These are phyloP conservation scores for Daldinia loculata DNA, from an alignment of 495 filamentous ascomycete genomes.

Conservation along the genomic window DNA sequence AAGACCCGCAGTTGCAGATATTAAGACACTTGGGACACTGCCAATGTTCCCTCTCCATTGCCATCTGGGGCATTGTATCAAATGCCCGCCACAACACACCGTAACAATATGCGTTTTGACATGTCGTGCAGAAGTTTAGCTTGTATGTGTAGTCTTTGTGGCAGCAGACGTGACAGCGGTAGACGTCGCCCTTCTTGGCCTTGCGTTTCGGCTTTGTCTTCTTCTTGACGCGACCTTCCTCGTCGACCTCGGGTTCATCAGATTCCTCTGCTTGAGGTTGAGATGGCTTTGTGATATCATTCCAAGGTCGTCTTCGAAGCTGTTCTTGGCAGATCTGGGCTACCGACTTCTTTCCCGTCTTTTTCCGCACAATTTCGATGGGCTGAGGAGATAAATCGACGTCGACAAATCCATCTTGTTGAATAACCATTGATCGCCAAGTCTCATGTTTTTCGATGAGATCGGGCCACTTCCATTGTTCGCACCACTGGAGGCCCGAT, in stretches of 20 bases:
- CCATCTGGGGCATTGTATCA: constrained; percentile 79
- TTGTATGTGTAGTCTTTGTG: constrained; percentile 81
- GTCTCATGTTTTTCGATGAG: constrained; percentile 79
- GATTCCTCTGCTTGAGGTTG: constrained; percentile 53
- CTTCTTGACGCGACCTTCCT: constrained; percentile 59
- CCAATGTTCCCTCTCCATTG: constrained; percentile 83
- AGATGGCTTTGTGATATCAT: constrained; percentile 60
- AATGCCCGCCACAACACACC: constrained; percentile 89
- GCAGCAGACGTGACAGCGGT: constrained; percentile 81
- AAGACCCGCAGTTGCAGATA: constrained; percentile 84
- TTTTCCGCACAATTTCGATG: constrained; percentile 69
- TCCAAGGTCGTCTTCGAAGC: constrained; percentile 72
- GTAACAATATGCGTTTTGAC: constrained; percentile 81
- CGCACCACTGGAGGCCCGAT: constrained; percentile 85
- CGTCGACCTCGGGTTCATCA: constrained; percentile 58
- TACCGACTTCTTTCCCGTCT: constrained; percentile 73
- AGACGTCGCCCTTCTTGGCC: constrained; percentile 57
- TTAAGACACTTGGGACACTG: constrained; percentile 84
- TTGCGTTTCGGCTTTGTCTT: constrained; percentile 53
- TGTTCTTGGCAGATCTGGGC: constrained; percentile 93
- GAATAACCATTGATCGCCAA: constrained; percentile 80
- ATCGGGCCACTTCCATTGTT: constrained; percentile 87
- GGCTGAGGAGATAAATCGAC: constrained; percentile 67
- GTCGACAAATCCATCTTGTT: constrained; percentile 67
- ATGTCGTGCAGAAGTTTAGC: constrained; percentile 77